Base-by-base conservation (phyloP, 306 rosid species). In the Cicer pinnatifidum region DNA sequence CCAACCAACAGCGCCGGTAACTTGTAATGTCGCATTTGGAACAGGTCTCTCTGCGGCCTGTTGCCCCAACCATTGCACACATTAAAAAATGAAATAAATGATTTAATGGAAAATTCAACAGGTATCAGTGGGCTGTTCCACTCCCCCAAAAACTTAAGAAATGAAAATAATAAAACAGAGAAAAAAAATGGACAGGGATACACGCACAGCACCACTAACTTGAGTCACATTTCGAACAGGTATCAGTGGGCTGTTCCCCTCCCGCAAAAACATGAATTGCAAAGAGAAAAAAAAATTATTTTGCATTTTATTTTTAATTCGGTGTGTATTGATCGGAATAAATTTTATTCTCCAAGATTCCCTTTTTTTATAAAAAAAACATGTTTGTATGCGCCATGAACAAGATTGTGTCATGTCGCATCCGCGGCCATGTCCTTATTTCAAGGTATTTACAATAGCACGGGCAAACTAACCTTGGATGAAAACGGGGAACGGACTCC, bases 401-500 rank as follows among this genome's bases (percentile, higher is more conserved):
- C 43, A 63, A 40, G 59, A 10, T 28, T 38, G 40, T 20, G 13
- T 69, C 73, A 43, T 61, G 78, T 64, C 45, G 16, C 11, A 44
- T 71, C 62, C 8, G 28, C 2, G 28, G 44, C 35, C 38, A 38
- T 19, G 51, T 57, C 38, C 73, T 43, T 60, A 41, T 67, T 59
- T 82, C 71, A 57, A 8, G 15, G 39, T 68, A 52, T 69, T 58
- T 40, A 66, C 64, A 65, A 39, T 37, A 67, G 66, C 53, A 60
- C 7, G 8, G 39, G 76, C 4, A 43, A 73, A 80, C 88, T 82
- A 81, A 93, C 98, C 97, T 89, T 93, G 85, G 98, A 89, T 73
- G 98, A 93, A 79, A 93, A 93, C 5, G 98, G 98, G 5, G 98
- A 93, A 60, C 96, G 98, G 78, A 93, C 98, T 63, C 98, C 98